These are phyloP conservation scores for Simplicillium sp. DNA, from an alignment of 2,329 filamentous ascomycete species.

Conservation along the genomic window DNA sequence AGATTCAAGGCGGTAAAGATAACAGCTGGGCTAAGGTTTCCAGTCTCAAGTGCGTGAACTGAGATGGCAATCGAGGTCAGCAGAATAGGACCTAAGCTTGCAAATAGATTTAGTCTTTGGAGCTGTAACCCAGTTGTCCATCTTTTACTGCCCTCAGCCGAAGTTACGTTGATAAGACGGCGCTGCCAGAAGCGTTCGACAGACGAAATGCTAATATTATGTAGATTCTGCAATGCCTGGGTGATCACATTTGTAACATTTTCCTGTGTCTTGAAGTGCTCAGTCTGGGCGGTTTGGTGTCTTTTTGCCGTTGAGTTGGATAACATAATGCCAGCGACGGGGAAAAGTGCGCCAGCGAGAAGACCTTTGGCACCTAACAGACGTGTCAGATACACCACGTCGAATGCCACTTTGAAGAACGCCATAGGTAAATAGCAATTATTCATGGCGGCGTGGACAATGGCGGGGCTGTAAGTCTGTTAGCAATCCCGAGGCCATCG, in stretches of 20 bases:
- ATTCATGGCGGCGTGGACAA: no score
- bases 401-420: constrained; percentile 1
- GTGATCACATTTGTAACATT: constrained; percentile 1
- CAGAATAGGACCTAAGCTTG: constrained; percentile 5
- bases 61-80: constrained; percentile 5
- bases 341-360: not conserved
- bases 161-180: not conserved
- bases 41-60: constrained; percentile 2
- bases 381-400: constrained; percentile 2
- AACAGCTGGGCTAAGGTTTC: constrained; percentile 3
- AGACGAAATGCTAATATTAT: constrained; percentile 7
- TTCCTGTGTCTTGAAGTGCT: not conserved
- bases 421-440: constrained; percentile 1
- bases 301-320: constrained; percentile 1
- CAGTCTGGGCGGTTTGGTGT: not conserved
- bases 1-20: constrained; percentile 6
- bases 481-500: no score
- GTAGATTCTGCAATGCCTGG: constrained; percentile 6
- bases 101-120: constrained; percentile 1
- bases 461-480: no score
- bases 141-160: constrained; percentile 4
- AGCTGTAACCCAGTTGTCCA: constrained; percentile 4
- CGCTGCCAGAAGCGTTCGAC: constrained; percentile 5
- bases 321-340: not conserved
- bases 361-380: not conserved